phyloP scores from a whole-genome alignment of 208 protist genomes.

The Crithidia expoeki region DNA sequence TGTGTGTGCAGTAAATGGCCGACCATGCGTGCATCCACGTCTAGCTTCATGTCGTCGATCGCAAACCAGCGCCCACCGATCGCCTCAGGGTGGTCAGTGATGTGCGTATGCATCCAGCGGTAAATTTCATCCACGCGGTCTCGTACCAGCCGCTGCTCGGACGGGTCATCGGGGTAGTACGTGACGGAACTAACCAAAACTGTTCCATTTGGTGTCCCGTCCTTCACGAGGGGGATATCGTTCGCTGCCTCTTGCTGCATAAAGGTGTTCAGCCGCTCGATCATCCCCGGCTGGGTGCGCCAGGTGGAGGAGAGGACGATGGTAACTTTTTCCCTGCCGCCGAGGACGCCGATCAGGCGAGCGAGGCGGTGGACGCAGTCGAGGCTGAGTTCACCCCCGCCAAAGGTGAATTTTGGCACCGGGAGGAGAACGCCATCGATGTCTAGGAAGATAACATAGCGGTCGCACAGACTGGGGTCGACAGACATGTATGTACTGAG shows the following conservation, averaged over 20 bases:
- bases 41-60: slow-evolving; percentile 90
- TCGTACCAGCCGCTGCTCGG: slow-evolving; percentile 80
- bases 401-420: slow-evolving; percentile 81
- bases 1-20: slow-evolving; percentile 80
- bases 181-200: slow-evolving; percentile 64
- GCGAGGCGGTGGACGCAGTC: slow-evolving; percentile 57
- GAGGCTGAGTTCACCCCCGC: slow-evolving; percentile 70
- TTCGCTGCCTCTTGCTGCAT: slow-evolving; percentile 42
- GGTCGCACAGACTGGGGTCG: slow-evolving; percentile 37
- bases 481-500: slow-evolving; percentile 23
- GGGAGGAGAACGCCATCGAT: slow-evolving; percentile 87
- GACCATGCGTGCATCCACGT: slow-evolving; percentile 77
- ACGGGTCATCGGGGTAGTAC: slow-evolving; percentile 81
- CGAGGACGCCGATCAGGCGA: slow-evolving; percentile 46
- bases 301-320: slow-evolving; percentile 88
- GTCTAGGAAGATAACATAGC: slow-evolving; percentile 85
- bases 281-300: slow-evolving; percentile 72
- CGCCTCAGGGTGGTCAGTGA: slow-evolving; percentile 72
- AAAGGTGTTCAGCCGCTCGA: slow-evolving; percentile 71
- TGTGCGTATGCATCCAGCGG: slow-evolving; percentile 76
- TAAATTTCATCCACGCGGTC: slow-evolving; percentile 85
- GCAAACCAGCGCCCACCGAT: slow-evolving; percentile 84
- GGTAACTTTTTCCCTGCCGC: slow-evolving; percentile 61
- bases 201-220: slow-evolving; percentile 77
- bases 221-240: slow-evolving; percentile 48